A percentile compares a stretch with the other conserved stretches of the same genome.
Conservation (phyloP, 1,284 basidiomycete species). For the Malassezia equina region DNA sequence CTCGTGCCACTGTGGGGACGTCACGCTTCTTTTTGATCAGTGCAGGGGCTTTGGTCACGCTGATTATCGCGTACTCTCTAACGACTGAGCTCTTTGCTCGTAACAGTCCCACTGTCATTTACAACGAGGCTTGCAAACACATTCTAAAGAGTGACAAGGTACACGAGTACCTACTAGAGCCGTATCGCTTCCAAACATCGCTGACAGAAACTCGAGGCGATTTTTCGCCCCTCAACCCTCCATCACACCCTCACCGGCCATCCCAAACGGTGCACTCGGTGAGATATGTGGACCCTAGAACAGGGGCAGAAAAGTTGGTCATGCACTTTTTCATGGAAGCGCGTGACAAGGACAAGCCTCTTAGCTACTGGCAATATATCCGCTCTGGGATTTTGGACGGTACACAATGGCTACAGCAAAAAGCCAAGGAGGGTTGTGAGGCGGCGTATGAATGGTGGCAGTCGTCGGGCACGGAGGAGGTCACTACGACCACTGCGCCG, state of each 20-base stretch:
- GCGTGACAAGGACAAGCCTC: constrained; percentile 30
- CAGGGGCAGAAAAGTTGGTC: constrained; percentile 30
- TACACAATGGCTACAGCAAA: constrained; percentile 24
- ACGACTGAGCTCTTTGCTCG: constrained; percentile 80
- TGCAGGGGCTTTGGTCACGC: constrained; percentile 56
- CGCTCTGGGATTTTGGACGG: constrained; percentile 23
- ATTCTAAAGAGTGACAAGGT: constrained; percentile 61
- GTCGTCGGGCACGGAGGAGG: not conserved
- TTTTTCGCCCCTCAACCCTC: constrained; percentile 32
- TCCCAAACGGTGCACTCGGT: constrained; percentile 27
- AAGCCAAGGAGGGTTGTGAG: constrained; percentile 25
- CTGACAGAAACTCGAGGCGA: constrained; percentile 18
- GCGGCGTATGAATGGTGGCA: constrained; percentile 8
- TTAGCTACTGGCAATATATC: constrained; percentile 26
- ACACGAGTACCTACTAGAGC: constrained; percentile 28
- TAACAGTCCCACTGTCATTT: constrained; percentile 82
- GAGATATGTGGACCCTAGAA: constrained; percentile 20
- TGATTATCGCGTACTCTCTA: constrained; percentile 65
- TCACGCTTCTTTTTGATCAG: constrained; percentile 71
- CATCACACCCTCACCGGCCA: constrained; percentile 18
- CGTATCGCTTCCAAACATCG: constrained; percentile 35
- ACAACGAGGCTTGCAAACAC: constrained; percentile 71
- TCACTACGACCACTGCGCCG: not conserved
- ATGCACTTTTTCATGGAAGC: constrained; percentile 34
- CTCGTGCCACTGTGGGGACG: constrained; percentile 61